Base-by-base conservation (phyloP, 2,329 filamentous ascomycete genomes). In the Ustilaginoidea virens region DNA sequence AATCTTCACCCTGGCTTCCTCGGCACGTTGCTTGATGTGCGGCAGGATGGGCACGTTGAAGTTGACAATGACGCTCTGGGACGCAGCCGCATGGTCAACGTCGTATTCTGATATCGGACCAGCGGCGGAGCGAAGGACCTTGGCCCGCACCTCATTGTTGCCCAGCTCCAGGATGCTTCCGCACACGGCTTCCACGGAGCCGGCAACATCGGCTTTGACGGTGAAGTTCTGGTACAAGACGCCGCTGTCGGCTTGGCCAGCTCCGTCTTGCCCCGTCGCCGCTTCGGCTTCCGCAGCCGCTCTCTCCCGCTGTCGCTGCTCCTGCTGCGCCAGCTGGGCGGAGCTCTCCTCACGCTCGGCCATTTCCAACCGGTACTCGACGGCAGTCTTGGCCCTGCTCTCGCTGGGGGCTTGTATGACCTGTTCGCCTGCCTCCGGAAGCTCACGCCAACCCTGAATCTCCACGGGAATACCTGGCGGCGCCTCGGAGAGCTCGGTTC, bases 161-260 rank as follows among this genome's bases (percentile, higher is more conserved):
- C 86, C 85, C 37, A 94, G 63, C 34, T 77, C 72, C 35, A 74
- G 60, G 33, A 98, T 66, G 7, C 78, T 76, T 27, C 81, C 77
- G 35, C 75, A 64, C 3, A 96, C 79, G 3, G 90, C 90, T 58
- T 98, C 90, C 1, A 86, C 85, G 0, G 87, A 96, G 21, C 90
- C 90, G 36, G 79, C 80, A 12, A 96, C 90, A 44, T 98, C 90
- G 30, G 77, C 86, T 53, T 92, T 93, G 56, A 98, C 64, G 33
- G 90, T 72, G 52, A 96, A 90, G 42, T 79, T 79, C 27, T 93
- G 66, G 11, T 66, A 56, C 28, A 61, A 60, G 6, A 65, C 53
- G 7, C 61, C 59, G 19, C 51, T 42, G 16, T 55, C 55, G 4
- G 24, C 44, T 3, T 48, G 43, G 27, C 51, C 58, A 5, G 49